These are phyloP conservation scores for Lachnellula cervina DNA, from an alignment of 2,329 filamentous ascomycete species.

Conservation along the genomic window DNA sequence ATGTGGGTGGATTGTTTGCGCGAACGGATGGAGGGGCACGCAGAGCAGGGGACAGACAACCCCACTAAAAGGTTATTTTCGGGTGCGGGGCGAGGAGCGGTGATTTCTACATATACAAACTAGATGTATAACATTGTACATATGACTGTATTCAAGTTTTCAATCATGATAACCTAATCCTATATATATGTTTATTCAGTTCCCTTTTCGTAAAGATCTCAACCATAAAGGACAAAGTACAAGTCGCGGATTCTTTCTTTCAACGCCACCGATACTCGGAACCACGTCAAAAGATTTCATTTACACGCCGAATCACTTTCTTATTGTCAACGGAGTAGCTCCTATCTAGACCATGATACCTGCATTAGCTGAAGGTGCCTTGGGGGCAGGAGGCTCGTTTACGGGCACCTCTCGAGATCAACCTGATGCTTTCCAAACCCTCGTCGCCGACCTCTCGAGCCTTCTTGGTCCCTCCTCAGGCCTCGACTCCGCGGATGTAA, in stretches of 20 bases:
- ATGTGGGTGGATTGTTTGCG: not conserved
- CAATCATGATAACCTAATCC: not conserved
- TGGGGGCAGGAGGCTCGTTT: not conserved
- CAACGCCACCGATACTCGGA: not conserved
- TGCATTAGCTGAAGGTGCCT: slow-evolving; percentile 6
- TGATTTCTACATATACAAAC: no score
- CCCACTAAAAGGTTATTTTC: slow-evolving; percentile 4
- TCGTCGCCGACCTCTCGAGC: slow-evolving; percentile 68
- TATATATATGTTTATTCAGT: no score
- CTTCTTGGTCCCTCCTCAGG: slow-evolving; percentile 77
- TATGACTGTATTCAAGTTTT: not conserved
- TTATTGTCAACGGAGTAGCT: not conserved
- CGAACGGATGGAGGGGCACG: no score
- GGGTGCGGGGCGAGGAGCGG: not conserved
- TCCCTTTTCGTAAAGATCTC: no score
- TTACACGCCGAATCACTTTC: not conserved
- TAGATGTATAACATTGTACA: not conserved
- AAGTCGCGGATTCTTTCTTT: not conserved
- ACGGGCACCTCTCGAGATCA: not conserved
- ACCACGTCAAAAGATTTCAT: no score
- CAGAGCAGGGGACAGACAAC: not conserved
- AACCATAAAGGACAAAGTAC: no score
- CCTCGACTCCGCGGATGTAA: slow-evolving; percentile 74
- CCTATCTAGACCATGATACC: not conserved
- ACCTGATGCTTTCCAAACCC: slow-evolving; percentile 56